These are phyloP conservation scores for Podospora pseudoanserina DNA, from an alignment of 495 filamentous ascomycete genomes.

Conservation along the genomic window DNA sequence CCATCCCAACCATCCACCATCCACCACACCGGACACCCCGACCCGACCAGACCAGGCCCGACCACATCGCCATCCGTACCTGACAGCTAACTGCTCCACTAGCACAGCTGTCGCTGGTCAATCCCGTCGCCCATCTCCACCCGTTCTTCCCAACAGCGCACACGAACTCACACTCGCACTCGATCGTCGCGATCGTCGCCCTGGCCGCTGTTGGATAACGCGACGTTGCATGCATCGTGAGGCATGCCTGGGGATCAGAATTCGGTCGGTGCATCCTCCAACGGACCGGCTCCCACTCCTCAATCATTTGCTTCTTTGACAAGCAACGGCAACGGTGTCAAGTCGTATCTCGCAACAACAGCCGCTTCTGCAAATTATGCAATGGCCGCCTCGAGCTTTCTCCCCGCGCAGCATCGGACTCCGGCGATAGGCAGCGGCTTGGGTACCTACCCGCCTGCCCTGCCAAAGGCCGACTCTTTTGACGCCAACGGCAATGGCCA, in stretches of 20 bases:
- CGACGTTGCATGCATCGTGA: slow-evolving; percentile 40
- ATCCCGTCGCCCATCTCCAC: slow-evolving; percentile 18
- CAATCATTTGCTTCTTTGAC: slow-evolving; percentile 32
- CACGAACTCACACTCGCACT: slow-evolving; percentile 15
- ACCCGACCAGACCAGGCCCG: background rate
- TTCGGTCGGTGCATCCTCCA: slow-evolving; percentile 28
- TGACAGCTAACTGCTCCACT: slow-evolving; percentile 23
- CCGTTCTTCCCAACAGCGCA: slow-evolving; percentile 21
- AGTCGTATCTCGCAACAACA: slow-evolving; percentile 33
- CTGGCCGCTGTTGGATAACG: slow-evolving; percentile 20
- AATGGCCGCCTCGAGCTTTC: slow-evolving; percentile 41
- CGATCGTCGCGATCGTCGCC: slow-evolving; percentile 46
- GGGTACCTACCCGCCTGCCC: slow-evolving; percentile 43
- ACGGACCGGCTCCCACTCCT: slow-evolving; percentile 8
- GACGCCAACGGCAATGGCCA: slow-evolving; percentile 48
- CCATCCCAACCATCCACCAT: slow-evolving; percentile 1
- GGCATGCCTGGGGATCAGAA: slow-evolving; percentile 45
- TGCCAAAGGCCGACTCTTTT: slow-evolving; percentile 30
- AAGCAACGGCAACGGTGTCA: slow-evolving; percentile 32
- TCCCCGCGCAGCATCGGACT: slow-evolving; percentile 28
- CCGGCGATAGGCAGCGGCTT: slow-evolving; percentile 29
- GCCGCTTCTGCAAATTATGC: slow-evolving; percentile 31
- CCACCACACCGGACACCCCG: background rate
- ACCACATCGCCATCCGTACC: slow-evolving; percentile 9
- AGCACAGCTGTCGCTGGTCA: slow-evolving; percentile 15